These are phyloP conservation scores for Eragrostis curvula DNA, from an alignment of 176 grass and related monocot species.

Conservation along the genomic window DNA sequence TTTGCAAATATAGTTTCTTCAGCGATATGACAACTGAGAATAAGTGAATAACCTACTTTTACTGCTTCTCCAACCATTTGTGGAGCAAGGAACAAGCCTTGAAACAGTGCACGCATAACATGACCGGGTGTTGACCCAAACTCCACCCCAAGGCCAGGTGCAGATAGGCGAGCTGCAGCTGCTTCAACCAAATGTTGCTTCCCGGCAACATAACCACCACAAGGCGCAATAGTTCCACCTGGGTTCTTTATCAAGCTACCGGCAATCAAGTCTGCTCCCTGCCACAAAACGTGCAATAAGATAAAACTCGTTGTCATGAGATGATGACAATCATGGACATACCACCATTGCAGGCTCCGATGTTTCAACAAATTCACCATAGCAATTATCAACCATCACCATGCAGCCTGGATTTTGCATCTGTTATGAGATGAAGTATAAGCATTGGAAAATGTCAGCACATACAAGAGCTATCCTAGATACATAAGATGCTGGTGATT, in stretches of 20 bases:
- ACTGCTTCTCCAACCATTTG: conserved; percentile 97
- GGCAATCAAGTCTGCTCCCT: conserved; percentile 93
- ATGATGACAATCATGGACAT: conserved; percentile 24
- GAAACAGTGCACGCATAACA: conserved; percentile 84
- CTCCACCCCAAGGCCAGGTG: conserved; percentile 89
- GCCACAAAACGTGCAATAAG: conserved; percentile 39
- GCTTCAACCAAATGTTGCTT: conserved; percentile 74
- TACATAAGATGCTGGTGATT: background rate
- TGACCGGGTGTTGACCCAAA: conserved; percentile 82
- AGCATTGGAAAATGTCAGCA: background rate
- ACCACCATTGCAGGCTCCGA: conserved; percentile 87
- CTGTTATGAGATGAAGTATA: conserved; percentile 39
- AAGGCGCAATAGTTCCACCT: conserved; percentile 84
- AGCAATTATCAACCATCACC: conserved; percentile 98
- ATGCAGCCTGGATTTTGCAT: conserved; percentile 79
- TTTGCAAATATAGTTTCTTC: background rate
- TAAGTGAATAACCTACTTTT: conserved; percentile 53
- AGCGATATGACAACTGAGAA: background rate
- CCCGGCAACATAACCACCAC: conserved; percentile 89
- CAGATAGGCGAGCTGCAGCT: conserved; percentile 81
- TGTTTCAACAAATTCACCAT: conserved; percentile 95
- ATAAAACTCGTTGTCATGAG: background rate
- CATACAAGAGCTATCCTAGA: background rate
- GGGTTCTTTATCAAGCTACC: conserved; percentile 97
- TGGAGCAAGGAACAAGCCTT: conserved; percentile 91